Evolutionary conservation across 345 rosid genomes (phyloP).

Genomic region (Salix purpurea): DNA sequence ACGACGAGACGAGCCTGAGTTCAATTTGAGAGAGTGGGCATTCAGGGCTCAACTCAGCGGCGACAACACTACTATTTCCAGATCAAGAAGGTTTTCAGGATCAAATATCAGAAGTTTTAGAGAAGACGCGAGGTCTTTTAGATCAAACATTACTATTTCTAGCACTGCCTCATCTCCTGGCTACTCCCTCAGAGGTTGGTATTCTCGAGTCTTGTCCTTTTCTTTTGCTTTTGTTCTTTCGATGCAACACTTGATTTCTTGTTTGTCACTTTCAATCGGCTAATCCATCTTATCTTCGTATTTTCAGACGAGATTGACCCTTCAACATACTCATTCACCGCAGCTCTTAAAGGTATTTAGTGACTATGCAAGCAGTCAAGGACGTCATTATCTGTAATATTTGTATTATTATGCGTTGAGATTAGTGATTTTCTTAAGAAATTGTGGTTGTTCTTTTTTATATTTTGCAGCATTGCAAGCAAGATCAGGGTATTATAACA

Average conservation of each 20-base stretch:
- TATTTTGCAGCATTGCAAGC: slow-evolving; percentile 72
- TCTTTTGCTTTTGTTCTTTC: not conserved
- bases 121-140: slow-evolving; percentile 63
- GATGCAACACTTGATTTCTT: not conserved
- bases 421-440: not conserved
- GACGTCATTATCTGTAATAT: not conserved
- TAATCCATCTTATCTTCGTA: not conserved
- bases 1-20: slow-evolving; percentile 34
- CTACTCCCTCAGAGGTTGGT: slow-evolving; percentile 28
- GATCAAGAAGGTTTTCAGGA: slow-evolving; percentile 69
- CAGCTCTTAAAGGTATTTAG: slow-evolving; percentile 69
- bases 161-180: slow-evolving; percentile 98
- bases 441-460: not conserved
- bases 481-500: slow-evolving; percentile 40
- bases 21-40: slow-evolving; percentile 54
- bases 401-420: not conserved
- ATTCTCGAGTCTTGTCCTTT: not conserved
- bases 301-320: slow-evolving; percentile 87
- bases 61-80: slow-evolving; percentile 26
- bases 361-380: not conserved
- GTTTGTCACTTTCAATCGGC: not conserved
- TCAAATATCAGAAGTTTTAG: slow-evolving; percentile 66
- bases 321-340: slow-evolving; percentile 80
- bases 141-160: slow-evolving; percentile 62
- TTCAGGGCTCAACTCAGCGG: slow-evolving; percentile 46